These are phyloP conservation scores for Phytophthora ramorum DNA, from an alignment of 352 stramenopile species.

Conservation along the genomic window DNA sequence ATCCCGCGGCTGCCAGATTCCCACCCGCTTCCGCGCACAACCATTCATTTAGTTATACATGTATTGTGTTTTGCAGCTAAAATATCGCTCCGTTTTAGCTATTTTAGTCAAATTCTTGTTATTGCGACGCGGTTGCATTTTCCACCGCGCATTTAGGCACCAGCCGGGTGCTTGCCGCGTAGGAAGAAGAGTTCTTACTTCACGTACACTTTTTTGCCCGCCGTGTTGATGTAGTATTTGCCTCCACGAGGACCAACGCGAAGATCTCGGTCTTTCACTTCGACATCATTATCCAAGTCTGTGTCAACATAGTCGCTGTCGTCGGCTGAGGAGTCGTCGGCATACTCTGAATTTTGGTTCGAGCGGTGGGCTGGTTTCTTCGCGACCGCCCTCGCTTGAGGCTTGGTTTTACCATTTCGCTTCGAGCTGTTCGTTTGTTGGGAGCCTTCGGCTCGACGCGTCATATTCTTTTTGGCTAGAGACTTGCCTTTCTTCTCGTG, in stretches of 20 bases:
- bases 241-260: slow-evolving; percentile 38
- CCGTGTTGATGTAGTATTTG: slow-evolving; percentile 37
- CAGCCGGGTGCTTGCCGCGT: too few species aligned
- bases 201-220: slow-evolving; percentile 41
- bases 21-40: too few species aligned
- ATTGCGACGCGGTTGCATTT: too few species aligned
- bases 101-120: too few species aligned
- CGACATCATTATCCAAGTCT: not conserved
- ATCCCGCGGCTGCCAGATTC: too few species aligned
- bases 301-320: slow-evolving; percentile 32
- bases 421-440: slow-evolving; percentile 7
- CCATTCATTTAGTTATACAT: too few species aligned
- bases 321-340: slow-evolving; percentile 4
- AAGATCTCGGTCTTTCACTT: slow-evolving; percentile 7
- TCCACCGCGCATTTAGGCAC: too few species aligned
- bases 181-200: slow-evolving; percentile 13
- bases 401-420: slow-evolving; percentile 5
- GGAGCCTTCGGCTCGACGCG: slow-evolving; percentile 1
- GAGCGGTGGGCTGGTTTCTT: not conserved
- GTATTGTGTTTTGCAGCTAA: too few species aligned
- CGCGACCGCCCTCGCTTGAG: not conserved
- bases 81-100: too few species aligned
- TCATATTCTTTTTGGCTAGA: slow-evolving; percentile 5
- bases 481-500: not conserved
- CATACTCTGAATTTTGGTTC: slow-evolving; percentile 17